A percentile compares a stretch with the other conserved stretches of the same genome.
Conservation (phyloP, 2,329 filamentous ascomycete species). For the Orbilia quercus region DNA sequence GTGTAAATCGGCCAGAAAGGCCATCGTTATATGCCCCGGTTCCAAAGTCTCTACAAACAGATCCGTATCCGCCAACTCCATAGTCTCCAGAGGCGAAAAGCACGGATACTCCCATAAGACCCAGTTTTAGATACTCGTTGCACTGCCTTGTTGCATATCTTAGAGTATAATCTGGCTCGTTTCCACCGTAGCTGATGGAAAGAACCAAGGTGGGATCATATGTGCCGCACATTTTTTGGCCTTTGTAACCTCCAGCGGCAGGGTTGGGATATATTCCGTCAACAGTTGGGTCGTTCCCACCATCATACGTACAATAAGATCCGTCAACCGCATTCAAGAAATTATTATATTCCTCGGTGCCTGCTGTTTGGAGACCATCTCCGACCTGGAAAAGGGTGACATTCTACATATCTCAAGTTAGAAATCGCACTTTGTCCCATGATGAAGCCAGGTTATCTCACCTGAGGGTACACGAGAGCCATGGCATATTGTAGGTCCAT, state of each 20-base stretch:
- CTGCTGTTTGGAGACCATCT: constrained; percentile 66
- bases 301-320: constrained; percentile 64
- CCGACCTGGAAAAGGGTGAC: constrained; percentile 67
- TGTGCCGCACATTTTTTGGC: constrained; percentile 63
- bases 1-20: constrained; percentile 39
- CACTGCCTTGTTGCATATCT: constrained; percentile 73
- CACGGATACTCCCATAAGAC: constrained; percentile 73
- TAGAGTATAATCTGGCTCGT: constrained; percentile 72
- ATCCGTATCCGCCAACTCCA: constrained; percentile 70
- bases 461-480: constrained; percentile 68
- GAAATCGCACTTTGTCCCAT: constrained; percentile 69
- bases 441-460: constrained; percentile 69
- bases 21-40: constrained; percentile 46
- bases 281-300: constrained; percentile 63
- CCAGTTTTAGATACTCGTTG: constrained; percentile 73
- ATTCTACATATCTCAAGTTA: constrained; percentile 63
- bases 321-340: constrained; percentile 72
- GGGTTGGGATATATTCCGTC: constrained; percentile 65
- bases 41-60: constrained; percentile 61
- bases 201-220: constrained; percentile 44
- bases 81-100: constrained; percentile 72
- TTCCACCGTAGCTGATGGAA: constrained; percentile 73
- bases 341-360: constrained; percentile 76
- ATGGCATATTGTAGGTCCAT: constrained; percentile 71
- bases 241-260: constrained; percentile 72